These are phyloP conservation scores for Synura sp. DNA, from an alignment of 352 stramenopile genomes.

Conservation along the genomic window DNA sequence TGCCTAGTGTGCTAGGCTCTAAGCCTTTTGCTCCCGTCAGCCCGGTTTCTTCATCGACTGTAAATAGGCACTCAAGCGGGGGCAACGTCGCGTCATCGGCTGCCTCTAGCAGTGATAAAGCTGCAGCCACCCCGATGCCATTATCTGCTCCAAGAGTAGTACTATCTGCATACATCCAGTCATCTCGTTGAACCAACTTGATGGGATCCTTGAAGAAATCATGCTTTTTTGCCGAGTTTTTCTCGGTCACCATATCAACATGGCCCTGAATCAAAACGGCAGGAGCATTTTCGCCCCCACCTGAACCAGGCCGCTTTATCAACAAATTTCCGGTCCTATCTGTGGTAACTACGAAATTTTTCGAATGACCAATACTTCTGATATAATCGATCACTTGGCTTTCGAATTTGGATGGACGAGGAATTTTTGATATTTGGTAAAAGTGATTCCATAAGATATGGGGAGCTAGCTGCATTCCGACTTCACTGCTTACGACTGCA, in stretches of 20 bases:
- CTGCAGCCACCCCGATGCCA: constrained; percentile 51
- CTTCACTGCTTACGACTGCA: too few species aligned
- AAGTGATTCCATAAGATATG: too few species aligned
- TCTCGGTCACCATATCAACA: constrained; percentile 57
- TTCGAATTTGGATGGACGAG: too few species aligned
- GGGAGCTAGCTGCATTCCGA: too few species aligned
- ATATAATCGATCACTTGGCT: too few species aligned
- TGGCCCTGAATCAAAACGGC: constrained; percentile 10
- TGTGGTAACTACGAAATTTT: too few species aligned
- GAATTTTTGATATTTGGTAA: too few species aligned
- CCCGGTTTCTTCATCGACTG: constrained; percentile 56
- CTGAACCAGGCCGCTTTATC: too few species aligned
- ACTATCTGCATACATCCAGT: constrained; percentile 51
- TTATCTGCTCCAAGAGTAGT: constrained; percentile 57
- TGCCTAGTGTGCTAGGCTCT: constrained; percentile 23
- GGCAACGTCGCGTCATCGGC: constrained; percentile 47
- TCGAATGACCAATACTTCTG: too few species aligned
- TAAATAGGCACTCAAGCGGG: constrained; percentile 55
- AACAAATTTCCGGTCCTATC: too few species aligned
- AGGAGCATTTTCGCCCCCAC: too few species aligned
- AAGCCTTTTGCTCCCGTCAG: constrained; percentile 51
- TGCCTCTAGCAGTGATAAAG: constrained; percentile 50
- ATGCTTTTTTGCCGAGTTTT: constrained; percentile 49
- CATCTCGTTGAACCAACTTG: constrained; percentile 45
- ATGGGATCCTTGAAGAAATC: constrained; percentile 54